A percentile compares a stretch with the other conserved stretches of the same genome.
Conservation (phyloP, 2,329 filamentous ascomycete genomes). For the Septoria linicola region DNA sequence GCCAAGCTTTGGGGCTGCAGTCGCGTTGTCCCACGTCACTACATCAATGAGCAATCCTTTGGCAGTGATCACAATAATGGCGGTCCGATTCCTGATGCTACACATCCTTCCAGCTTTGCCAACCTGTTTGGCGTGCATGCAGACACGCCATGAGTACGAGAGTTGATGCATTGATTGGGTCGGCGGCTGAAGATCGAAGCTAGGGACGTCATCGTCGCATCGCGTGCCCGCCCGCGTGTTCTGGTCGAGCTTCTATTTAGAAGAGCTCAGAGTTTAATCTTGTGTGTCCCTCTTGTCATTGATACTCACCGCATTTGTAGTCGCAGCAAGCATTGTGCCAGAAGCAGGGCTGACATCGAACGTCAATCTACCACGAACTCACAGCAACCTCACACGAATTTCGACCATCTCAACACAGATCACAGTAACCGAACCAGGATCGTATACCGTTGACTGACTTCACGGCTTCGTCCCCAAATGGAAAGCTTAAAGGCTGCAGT, state of each 20-base stretch:
- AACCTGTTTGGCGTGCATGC: constrained; percentile 9
- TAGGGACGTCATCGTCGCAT: constrained; percentile 9
- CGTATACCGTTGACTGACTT: not conserved
- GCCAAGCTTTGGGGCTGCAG: constrained; percentile 1
- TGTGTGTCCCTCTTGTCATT: constrained; percentile 4
- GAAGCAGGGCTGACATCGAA: too few relatives aligned
- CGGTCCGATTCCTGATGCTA: not conserved
- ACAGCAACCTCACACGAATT: not conserved
- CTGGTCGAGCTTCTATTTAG: constrained; percentile 2
- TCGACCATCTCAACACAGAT: too few relatives aligned
- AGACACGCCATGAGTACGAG: not conserved
- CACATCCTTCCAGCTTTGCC: not conserved
- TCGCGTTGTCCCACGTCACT: not conserved
- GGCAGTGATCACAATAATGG: not conserved
- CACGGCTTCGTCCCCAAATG: constrained; percentile 1
- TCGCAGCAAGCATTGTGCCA: too few relatives aligned
- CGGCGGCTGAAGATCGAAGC: constrained; percentile 9
- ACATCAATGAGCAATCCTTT: not conserved
- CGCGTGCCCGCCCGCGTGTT: constrained; percentile 8
- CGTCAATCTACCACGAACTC: not conserved
- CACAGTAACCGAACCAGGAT: not conserved
- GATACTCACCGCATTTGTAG: not conserved
- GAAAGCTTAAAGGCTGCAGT: constrained; percentile 16
- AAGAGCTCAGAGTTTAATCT: constrained; percentile 6
- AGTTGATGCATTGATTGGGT: constrained; percentile 7